phyloP scores from a whole-genome alignment of 345 rosid genomes.

The Angophora floribunda region DNA sequence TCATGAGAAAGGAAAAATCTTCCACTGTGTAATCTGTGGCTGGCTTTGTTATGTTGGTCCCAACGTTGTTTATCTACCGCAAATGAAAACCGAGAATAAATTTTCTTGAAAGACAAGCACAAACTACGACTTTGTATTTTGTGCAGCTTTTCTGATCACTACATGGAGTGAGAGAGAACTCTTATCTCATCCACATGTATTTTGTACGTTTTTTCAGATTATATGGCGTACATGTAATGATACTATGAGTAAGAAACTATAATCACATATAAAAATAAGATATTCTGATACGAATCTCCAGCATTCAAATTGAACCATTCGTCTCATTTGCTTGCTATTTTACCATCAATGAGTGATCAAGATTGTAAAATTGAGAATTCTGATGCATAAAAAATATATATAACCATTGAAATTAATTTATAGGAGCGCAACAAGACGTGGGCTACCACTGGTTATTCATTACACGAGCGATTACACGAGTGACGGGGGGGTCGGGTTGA shows the following conservation, averaged over 20 bases:
- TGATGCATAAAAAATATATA: background rate
- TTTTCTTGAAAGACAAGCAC: background rate
- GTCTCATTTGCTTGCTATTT: background rate
- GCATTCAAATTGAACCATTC: background rate
- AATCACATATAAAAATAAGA: background rate
- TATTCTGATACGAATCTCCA: background rate
- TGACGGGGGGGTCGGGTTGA: background rate
- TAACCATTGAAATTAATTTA: background rate
- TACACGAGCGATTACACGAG: background rate
- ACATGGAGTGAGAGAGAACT: too few relatives aligned
- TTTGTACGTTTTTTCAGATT: too few relatives aligned
- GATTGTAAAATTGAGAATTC: background rate
- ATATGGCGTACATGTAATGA: too few relatives aligned
- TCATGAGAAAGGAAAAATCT: constrained; percentile 17
- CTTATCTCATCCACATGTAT: too few relatives aligned
- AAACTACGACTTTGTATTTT: background rate
- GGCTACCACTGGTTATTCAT: background rate
- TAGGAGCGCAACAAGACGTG: background rate
- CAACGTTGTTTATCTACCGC: constrained; percentile 48
- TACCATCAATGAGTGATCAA: background rate
- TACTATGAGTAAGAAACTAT: background rate
- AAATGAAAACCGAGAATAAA: background rate
- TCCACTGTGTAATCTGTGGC: constrained; percentile 23
- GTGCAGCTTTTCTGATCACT: background rate
- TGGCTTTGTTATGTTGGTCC: constrained; percentile 18